These are phyloP conservation scores for Albugo candida DNA, from an alignment of 352 stramenopile genomes.

Conservation along the genomic window DNA sequence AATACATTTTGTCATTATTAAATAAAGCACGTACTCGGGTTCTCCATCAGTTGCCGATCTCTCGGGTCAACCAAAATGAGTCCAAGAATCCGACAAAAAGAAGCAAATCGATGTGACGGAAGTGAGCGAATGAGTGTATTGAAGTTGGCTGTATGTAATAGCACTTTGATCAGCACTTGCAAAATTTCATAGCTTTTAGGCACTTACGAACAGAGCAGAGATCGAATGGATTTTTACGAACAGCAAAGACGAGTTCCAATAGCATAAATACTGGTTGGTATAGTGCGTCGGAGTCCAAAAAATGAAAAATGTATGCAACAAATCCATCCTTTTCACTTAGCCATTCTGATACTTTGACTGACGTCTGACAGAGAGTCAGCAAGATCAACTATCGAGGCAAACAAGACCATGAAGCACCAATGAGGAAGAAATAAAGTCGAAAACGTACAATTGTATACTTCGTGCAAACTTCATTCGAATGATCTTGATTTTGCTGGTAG, in stretches of 20 bases:
- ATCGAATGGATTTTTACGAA: conserved; percentile 62
- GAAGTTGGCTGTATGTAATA: conserved; percentile 56
- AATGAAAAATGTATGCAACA: conserved; percentile 86
- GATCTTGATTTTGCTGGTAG: conserved; percentile 22
- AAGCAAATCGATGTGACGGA: conserved; percentile 82
- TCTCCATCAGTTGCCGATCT: conserved; percentile 84
- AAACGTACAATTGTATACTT: too few relatives aligned
- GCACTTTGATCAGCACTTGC: neutral
- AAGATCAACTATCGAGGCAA: conserved; percentile 21
- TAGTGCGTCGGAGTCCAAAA: conserved; percentile 74
- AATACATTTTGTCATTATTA: conserved; percentile 5
- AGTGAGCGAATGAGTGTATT: conserved; percentile 78
- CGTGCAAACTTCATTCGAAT: too few relatives aligned
- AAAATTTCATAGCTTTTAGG: neutral
- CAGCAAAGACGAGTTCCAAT: conserved; percentile 85
- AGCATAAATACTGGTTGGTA: conserved; percentile 83
- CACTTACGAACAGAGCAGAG: conserved; percentile 60
- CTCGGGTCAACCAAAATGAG: conserved; percentile 92
- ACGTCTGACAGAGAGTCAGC: conserved; percentile 70
- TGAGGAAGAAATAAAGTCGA: too few relatives aligned
- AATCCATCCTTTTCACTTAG: conserved; percentile 72
- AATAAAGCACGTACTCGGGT: conserved; percentile 56
- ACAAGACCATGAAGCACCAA: neutral
- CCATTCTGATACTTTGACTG: conserved; percentile 32
- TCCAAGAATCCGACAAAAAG: conserved; percentile 91